A percentile compares a stretch with the other conserved stretches of the same genome.
These are phyloP conservation scores for Coelastrella sp. DNA, from an alignment of 139 green algal species.

Conservation along the genomic window DNA sequence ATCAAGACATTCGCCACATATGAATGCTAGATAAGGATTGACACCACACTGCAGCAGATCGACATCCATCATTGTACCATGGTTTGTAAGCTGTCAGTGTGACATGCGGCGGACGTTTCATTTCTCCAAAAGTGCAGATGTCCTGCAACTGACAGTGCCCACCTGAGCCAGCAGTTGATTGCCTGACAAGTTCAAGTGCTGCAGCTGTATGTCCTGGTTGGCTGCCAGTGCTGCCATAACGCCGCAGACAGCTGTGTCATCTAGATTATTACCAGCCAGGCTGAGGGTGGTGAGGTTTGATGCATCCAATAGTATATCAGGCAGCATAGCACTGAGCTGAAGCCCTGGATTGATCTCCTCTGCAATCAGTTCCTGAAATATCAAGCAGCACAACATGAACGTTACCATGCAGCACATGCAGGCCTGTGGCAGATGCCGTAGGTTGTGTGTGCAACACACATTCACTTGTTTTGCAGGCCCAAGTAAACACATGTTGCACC, in stretches of 20 bases:
- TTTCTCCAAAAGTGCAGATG: neutral
- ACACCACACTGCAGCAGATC: neutral
- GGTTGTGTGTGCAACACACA: too few relatives aligned
- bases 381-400: neutral
- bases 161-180: conserved; percentile 31
- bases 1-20: neutral
- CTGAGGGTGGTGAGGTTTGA: conserved; percentile 40
- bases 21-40: too few relatives aligned
- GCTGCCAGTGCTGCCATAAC: conserved; percentile 47
- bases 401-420: neutral
- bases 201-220: conserved; percentile 48
- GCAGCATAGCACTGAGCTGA: conserved; percentile 53
- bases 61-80: too few relatives aligned
- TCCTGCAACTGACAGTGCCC: neutral
- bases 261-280: conserved; percentile 50
- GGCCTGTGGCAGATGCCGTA: neutral
- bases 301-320: conserved; percentile 53
- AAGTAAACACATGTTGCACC: too few relatives aligned
- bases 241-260: conserved; percentile 32
- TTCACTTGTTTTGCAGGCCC: too few relatives aligned
- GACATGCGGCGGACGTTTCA: too few relatives aligned
- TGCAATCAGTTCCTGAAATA: neutral
- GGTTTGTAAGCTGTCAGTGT: too few relatives aligned
- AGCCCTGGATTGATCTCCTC: conserved; percentile 43
- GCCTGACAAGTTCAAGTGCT: conserved; percentile 42